phyloP scores from a whole-genome alignment of 352 stramenopile species.

The Globisporangium emineosum region DNA sequence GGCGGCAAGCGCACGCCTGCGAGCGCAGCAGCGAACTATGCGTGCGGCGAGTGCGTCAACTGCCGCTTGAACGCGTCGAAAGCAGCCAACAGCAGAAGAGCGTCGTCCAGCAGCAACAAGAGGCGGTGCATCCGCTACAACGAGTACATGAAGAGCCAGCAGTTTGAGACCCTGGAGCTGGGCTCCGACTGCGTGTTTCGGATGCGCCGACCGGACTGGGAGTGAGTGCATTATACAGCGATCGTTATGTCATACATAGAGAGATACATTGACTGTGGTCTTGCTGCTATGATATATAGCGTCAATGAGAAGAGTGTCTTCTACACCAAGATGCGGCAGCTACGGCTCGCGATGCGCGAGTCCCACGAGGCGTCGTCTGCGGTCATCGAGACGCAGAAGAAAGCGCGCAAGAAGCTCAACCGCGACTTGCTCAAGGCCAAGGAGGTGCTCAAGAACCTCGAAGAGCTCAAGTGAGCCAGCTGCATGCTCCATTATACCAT shows the following conservation, averaged over 20 bases:
- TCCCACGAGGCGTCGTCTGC: conserved; percentile 21
- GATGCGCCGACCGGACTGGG: conserved; percentile 61
- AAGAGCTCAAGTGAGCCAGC: conserved; percentile 32
- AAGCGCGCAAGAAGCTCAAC: conserved; percentile 45
- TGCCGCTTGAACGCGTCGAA: conserved; percentile 51
- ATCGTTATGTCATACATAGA: background rate
- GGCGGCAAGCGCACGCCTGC: background rate
- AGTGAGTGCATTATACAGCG: conserved; percentile 28
- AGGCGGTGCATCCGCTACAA: conserved; percentile 51
- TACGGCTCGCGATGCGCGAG: conserved; percentile 48
- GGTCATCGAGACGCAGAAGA: conserved; percentile 37
- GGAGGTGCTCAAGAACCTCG: conserved; percentile 35
- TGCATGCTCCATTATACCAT: background rate
- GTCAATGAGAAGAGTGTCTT: conserved; percentile 38
- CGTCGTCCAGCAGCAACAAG: conserved; percentile 7
- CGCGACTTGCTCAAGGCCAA: conserved; percentile 43
- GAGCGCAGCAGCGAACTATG: background rate
- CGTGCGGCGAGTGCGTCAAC: conserved; percentile 55
- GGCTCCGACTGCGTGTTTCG: conserved; percentile 38
- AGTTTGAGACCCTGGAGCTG: conserved; percentile 41
- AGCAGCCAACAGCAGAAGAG: conserved; percentile 5
- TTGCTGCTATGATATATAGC: conserved; percentile 15
- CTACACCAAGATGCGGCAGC: conserved; percentile 59
- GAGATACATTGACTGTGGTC: background rate
- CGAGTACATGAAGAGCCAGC: conserved; percentile 33